A percentile compares a stretch with the other conserved stretches of the same genome.
phyloP scores from a whole-genome alignment of 768 basidiomycete species.

The Baorangia bicolor region DNA sequence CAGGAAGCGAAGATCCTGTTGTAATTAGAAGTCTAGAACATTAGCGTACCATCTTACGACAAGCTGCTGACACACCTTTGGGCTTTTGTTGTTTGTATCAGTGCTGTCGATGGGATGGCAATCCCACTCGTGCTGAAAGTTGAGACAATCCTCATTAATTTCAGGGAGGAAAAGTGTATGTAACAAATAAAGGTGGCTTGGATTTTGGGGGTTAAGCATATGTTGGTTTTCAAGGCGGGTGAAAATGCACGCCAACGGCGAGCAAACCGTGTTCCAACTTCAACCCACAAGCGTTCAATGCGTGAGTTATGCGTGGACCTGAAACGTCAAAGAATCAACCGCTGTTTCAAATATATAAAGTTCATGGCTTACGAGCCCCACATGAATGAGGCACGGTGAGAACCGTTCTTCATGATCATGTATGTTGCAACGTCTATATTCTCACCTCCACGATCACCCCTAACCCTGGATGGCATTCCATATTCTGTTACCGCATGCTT shows the following conservation, averaged over 20 bases:
- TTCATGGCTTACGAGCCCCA: no score
- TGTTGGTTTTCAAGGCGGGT: conserved; percentile 33
- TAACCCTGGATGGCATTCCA: not conserved
- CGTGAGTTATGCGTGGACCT: conserved; percentile 44
- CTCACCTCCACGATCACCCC: not conserved
- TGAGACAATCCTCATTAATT: conserved; percentile 39
- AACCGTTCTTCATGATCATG: not conserved
- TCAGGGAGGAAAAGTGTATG: conserved; percentile 40
- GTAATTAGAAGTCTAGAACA: not conserved
- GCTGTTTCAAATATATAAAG: no score
- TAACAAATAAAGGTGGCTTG: conserved; percentile 43
- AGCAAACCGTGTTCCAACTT: no score
- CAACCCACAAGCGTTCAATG: no score
- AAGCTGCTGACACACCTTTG: no score
- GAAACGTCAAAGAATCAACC: no score
- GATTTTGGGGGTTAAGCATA: conserved; percentile 31
- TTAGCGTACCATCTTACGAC: conserved; percentile 1
- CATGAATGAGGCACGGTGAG: no score
- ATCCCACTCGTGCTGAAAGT: conserved; percentile 41
- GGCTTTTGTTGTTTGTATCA: conserved; percentile 10
- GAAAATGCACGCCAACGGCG: conserved; percentile 53
- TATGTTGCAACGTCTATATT: not conserved
- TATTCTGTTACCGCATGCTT: not conserved
- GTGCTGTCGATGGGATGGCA: conserved; percentile 26
- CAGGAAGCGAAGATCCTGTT: conserved; percentile 10